A percentile compares a stretch with the other conserved stretches of the same genome.
These are phyloP conservation scores for Puccinellia tenuiflora DNA, from an alignment of 176 grass and related monocot genomes.

Conservation along the genomic window DNA sequence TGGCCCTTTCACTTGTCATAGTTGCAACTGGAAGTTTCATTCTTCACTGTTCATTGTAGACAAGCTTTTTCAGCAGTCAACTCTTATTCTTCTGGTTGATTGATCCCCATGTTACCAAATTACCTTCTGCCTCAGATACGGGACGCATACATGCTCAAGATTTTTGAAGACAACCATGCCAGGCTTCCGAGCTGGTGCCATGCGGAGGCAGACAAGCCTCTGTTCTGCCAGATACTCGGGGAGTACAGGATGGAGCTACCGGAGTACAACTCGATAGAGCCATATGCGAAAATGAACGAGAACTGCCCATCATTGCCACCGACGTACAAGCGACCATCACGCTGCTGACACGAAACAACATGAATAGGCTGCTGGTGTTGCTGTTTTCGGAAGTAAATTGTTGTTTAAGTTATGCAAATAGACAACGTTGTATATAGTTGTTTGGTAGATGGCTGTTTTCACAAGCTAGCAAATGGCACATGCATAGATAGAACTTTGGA, in stretches of 20 bases:
- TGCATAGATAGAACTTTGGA: background rate
- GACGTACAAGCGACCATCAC: constrained; percentile 49
- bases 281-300: constrained; percentile 88
- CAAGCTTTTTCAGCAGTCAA: background rate
- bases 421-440: constrained; percentile 7
- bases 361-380: background rate
- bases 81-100: background rate
- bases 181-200: constrained; percentile 81
- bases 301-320: constrained; percentile 89
- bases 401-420: constrained; percentile 25
- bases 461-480: background rate
- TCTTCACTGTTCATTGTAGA: background rate
- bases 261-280: constrained; percentile 77
- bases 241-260: constrained; percentile 94
- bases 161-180: constrained; percentile 57
- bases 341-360: constrained; percentile 42
- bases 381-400: background rate
- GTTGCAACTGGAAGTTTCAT: background rate
- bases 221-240: constrained; percentile 88
- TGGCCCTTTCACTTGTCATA: background rate
- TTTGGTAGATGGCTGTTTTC: background rate
- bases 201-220: constrained; percentile 40
- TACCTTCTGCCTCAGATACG: constrained; percentile 49
- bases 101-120: background rate
- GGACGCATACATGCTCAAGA: constrained; percentile 96